Conservation (phyloP, 2,329 filamentous ascomycete species). For the Aspergillus sojae region DNA sequence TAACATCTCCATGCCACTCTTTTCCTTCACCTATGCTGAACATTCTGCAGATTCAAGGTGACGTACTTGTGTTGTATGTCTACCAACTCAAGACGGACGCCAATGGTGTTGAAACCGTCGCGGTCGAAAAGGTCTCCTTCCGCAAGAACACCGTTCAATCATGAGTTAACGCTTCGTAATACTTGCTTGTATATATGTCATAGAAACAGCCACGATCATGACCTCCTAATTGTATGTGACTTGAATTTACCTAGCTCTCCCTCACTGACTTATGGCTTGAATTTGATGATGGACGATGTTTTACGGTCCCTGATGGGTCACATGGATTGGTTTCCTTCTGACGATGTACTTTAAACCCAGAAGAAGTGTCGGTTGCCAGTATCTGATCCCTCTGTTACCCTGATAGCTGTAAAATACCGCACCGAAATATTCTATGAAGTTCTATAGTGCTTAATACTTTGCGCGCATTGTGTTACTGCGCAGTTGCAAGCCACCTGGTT, state of each 20-base stretch:
- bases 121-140: slow-evolving; percentile 84
- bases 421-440: not conserved
- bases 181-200: slow-evolving; percentile 36
- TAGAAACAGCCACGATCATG: slow-evolving; percentile 23
- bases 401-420: not conserved
- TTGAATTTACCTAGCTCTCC: slow-evolving; percentile 1
- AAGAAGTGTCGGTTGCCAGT: not conserved
- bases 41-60: slow-evolving; percentile 77
- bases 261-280: not conserved
- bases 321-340: not conserved
- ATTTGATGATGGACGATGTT: not conserved
- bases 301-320: not conserved
- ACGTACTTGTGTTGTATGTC: slow-evolving; percentile 92
- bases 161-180: slow-evolving; percentile 38
- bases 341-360: not conserved
- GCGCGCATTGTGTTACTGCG: not conserved
- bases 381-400: not conserved
- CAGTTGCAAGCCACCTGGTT: not conserved
- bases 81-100: slow-evolving; percentile 81
- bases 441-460: not conserved
- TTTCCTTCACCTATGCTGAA: slow-evolving; percentile 15
- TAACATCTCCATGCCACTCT: not conserved
- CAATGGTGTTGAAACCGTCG: slow-evolving; percentile 75
- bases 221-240: slow-evolving; percentile 15
- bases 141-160: slow-evolving; percentile 71